Conservation (phyloP, 768 basidiomycete species). For the Phylloporus sp. region DNA sequence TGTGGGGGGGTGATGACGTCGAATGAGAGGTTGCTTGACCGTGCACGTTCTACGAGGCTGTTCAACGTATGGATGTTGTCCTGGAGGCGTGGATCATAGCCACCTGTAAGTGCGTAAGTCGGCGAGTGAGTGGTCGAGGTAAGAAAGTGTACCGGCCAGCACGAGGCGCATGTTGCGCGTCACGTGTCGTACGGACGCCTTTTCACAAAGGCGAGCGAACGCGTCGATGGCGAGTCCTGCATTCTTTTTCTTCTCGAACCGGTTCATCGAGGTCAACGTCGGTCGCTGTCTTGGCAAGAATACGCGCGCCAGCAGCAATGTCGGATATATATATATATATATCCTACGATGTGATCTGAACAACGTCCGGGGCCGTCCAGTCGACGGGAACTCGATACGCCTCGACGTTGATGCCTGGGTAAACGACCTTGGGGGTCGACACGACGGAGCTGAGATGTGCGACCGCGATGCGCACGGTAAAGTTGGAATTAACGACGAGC, state of each 20-base stretch:
- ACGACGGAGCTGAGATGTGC: conserved; percentile 67
- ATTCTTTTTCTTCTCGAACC: conserved; percentile 97
- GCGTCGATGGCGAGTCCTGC: conserved; percentile 72
- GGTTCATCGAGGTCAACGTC: conserved; percentile 83
- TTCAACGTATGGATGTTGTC: conserved; percentile 76
- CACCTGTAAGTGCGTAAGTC: conserved; percentile 47
- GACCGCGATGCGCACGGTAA: conserved; percentile 79
- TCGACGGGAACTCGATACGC: conserved; percentile 54
- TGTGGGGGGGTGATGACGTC: conserved; percentile 47
- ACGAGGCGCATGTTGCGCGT: conserved; percentile 57
- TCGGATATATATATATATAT: too few relatives aligned
- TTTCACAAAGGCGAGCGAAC: conserved; percentile 54
- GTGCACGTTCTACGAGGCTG: conserved; percentile 54
- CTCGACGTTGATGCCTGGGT: conserved; percentile 86
- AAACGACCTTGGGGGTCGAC: conserved; percentile 70
- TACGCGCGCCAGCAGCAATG: neutral
- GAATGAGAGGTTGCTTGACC: conserved; percentile 52
- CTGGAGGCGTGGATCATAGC: conserved; percentile 81
- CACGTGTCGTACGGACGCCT: conserved; percentile 13
- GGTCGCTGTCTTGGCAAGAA: conserved; percentile 52
- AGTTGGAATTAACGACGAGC: conserved; percentile 87
- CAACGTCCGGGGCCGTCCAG: conserved; percentile 45
- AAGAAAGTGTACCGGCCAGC: conserved; percentile 56
- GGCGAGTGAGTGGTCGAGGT: neutral
- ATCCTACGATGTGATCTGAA: conserved; percentile 55